A percentile compares a stretch with the other conserved stretches of the same genome.
These are phyloP conservation scores for Apiotrichum gracile DNA, from an alignment of 1,284 basidiomycete genomes.

Conservation along the genomic window DNA sequence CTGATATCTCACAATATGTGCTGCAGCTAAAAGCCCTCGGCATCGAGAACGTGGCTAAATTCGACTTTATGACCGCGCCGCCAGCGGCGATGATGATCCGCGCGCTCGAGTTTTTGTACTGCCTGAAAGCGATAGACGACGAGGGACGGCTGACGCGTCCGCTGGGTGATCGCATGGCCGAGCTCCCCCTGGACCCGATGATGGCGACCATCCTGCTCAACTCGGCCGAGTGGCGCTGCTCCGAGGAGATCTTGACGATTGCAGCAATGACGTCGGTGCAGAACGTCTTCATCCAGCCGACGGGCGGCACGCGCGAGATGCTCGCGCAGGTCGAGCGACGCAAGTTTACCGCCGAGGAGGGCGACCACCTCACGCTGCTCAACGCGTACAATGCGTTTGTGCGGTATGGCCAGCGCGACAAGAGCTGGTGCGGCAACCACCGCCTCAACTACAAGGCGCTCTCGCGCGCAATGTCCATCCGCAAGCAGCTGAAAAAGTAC, in stretches of 20 bases:
- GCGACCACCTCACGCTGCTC: slow-evolving; percentile 84
- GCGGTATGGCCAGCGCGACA: slow-evolving; percentile 67
- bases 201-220: slow-evolving; percentile 64
- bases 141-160: slow-evolving; percentile 50
- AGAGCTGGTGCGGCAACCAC: slow-evolving; percentile 87
- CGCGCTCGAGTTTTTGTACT: slow-evolving; percentile 62
- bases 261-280: slow-evolving; percentile 88
- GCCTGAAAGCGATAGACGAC: slow-evolving; percentile 52
- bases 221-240: slow-evolving; percentile 75
- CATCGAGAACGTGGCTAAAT: slow-evolving; percentile 75
- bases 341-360: slow-evolving; percentile 96
- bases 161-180: slow-evolving; percentile 53
- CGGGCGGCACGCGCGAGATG: slow-evolving; percentile 69
- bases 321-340: slow-evolving; percentile 81
- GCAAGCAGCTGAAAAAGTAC: slow-evolving; percentile 86
- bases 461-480: slow-evolving; percentile 84
- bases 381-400: slow-evolving; percentile 93
- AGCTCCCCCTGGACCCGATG: slow-evolving; percentile 55
- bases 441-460: slow-evolving; percentile 86
- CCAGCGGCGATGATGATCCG: slow-evolving; percentile 77
- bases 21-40: slow-evolving; percentile 91
- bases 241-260: slow-evolving; percentile 89
- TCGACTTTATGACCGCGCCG: slow-evolving; percentile 87
- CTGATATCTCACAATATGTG: slow-evolving; percentile 79
- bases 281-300: slow-evolving; percentile 82